Conservation (phyloP, 1,139 yeast genomes). For the Taphrina communis region DNA sequence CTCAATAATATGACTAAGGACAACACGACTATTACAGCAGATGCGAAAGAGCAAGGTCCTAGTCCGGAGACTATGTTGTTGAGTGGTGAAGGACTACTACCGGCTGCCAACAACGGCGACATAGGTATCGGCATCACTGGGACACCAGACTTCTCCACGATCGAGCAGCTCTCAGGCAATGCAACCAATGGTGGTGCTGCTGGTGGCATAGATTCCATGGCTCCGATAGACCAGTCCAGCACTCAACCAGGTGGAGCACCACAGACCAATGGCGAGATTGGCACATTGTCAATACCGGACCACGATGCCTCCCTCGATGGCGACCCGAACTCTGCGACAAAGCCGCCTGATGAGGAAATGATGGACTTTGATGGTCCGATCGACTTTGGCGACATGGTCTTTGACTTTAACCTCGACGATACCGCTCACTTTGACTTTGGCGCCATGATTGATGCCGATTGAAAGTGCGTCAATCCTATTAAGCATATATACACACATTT, state of each 20-base stretch:
- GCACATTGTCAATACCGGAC: neutral
- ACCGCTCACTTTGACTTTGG: slow-evolving; percentile 29
- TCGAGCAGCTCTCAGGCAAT: neutral
- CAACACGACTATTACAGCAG: neutral
- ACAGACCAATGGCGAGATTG: neutral
- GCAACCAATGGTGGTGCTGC: neutral
- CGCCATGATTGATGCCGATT: slow-evolving; percentile 27
- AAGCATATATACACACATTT: neutral
- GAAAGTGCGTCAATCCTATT: neutral
- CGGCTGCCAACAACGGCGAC: neutral
- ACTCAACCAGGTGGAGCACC: neutral
- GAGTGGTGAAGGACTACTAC: slow-evolving; percentile 11
- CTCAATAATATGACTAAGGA: neutral
- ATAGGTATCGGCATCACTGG: neutral
- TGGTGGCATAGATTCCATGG: neutral
- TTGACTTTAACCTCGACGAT: slow-evolving; percentile 20
- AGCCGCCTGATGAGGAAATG: slow-evolving; percentile 12
- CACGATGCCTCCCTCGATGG: no score
- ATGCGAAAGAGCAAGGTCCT: slow-evolving; percentile 3
- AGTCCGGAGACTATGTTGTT: slow-evolving; percentile 26
- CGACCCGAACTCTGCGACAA: neutral
- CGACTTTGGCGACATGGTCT: slow-evolving; percentile 29
- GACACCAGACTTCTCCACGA: neutral
- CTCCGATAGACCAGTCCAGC: neutral
- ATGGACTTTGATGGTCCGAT: slow-evolving; percentile 27